Evolutionary conservation across 805 yeast genomes (phyloP).

Genomic region (Lachancea cidri): DNA sequence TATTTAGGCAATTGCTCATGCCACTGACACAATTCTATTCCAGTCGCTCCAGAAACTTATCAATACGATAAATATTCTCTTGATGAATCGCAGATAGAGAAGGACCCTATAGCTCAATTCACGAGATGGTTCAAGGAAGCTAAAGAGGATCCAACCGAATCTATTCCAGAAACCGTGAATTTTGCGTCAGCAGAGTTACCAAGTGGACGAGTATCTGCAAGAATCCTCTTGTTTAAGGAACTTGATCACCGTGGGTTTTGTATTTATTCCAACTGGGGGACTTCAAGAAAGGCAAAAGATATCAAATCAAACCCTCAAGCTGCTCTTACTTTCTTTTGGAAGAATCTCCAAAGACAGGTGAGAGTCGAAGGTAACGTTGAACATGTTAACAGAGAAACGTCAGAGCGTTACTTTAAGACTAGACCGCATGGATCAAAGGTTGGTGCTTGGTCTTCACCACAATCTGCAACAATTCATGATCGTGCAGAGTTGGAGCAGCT

Average conservation of each 20-base stretch:
- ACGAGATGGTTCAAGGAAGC: slow-evolving; percentile 83
- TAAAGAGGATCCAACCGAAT: slow-evolving; percentile 43
- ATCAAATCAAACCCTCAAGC: slow-evolving; percentile 69
- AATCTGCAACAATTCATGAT: slow-evolving; percentile 52
- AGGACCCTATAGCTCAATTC: slow-evolving; percentile 73
- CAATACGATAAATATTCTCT: slow-evolving; percentile 73
- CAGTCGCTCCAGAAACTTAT: slow-evolving; percentile 81
- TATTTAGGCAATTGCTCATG: slow-evolving; percentile 15
- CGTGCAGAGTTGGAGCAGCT: slow-evolving; percentile 60
- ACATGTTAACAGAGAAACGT: slow-evolving; percentile 64
- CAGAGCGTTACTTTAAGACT: slow-evolving; percentile 72
- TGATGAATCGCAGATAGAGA: slow-evolving; percentile 45
- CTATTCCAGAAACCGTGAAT: slow-evolving; percentile 76
- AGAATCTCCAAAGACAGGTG: slow-evolving; percentile 82
- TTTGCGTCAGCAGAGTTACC: slow-evolving; percentile 89
- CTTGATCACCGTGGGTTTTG: slow-evolving; percentile 80
- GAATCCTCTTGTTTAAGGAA: slow-evolving; percentile 85
- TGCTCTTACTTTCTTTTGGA: slow-evolving; percentile 89
- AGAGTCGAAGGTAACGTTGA: slow-evolving; percentile 86
- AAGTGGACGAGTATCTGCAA: slow-evolving; percentile 80
- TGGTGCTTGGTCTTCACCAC: slow-evolving; percentile 97
- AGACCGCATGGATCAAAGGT: slow-evolving; percentile 90
- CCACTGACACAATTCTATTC: slow-evolving; percentile 27
- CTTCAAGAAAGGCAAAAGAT: slow-evolving; percentile 77
- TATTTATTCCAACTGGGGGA: slow-evolving; percentile 86